Base-by-base conservation (phyloP, 768 basidiomycete species). In the Amylocystis lapponica region DNA sequence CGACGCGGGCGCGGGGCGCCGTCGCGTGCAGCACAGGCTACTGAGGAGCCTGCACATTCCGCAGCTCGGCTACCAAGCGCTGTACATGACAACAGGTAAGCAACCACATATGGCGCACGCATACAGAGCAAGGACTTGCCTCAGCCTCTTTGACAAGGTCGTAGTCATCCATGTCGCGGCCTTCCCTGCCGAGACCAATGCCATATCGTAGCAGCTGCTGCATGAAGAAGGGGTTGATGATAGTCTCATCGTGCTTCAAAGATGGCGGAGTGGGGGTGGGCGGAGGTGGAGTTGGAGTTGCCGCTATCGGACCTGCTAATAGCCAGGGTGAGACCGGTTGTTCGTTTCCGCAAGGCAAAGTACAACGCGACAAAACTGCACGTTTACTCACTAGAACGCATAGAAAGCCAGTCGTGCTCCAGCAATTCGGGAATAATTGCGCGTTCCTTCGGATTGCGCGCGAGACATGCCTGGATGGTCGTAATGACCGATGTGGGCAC, bases 341-440 rank as follows among this genome's bases (percentile, higher is more conserved):
- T n/a, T n/a, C n/a, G n/a, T n/a, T n/a, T n/a, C n/a, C n/a, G n/a
- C n/a, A n/a, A n/a, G n/a, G n/a, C n/a, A n/a, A 45, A 34, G 19
- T 9, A 47, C 39, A 46, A 34, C 25, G 22, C 14, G 4, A 27
- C 29, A 13, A 2, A 12, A 23, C 16, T 8, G n/a, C n/a, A n/a
- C n/a, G n/a, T n/a, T n/a, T n/a, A 68, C 71, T 57, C 46, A 79
- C 79, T 64, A 58, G 79, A 78, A 46, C 68, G 72, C 74, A 79
- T 75, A 10, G 73, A 70, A 41, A 93, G 58, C 84, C 93, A 95
- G 43, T 79, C 79, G 54, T 93, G 81, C 37, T 79, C 76, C 53
- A 97, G 60, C 56, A 99, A 65, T 56, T 93, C 81, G 2, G 90
- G 89, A 48, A 98, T 97, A 5, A 88, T 84, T 52, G 84, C 79